Base-by-base conservation (phyloP, 208 protist species). In the Crithidia mellificae region DNA sequence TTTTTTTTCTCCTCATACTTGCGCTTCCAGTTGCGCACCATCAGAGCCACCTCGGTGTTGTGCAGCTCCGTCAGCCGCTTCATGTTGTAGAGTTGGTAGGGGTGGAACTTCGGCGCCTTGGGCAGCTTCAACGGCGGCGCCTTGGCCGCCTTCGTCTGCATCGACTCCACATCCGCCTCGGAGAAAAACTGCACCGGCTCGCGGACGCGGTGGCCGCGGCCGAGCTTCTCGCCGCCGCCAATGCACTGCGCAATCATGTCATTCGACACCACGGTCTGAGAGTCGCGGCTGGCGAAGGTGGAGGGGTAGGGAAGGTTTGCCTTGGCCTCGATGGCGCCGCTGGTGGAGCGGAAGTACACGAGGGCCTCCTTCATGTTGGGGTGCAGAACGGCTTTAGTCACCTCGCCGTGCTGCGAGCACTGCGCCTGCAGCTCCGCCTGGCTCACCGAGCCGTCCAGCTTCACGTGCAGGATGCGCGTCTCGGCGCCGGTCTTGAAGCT, bases 341-440 rank as follows among this genome's bases (percentile, higher is more conserved):
- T 77, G 1, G 77, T 81, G 39, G 81, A 85, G 36, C 89, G 88
- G 56, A 94, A 95, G 53, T 81, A 85, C 0, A 96, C 88, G 39
- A 96, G 79, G 1, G 93, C 93, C 66, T 94, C 85, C 34, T 76
- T 86, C 22, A 91, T 74, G 74, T 95, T 93, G 29, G 93, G 88
- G 68, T 94, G 89, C 46, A 97, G 64, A 6, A 90, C 83, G 22
- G 86, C 74, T 36, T 89, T 88, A 59, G 78, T 83, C 46, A 95
- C 81, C 54, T 90, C 83, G 41, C 89, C 90, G 68, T 85, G 83
- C 53, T 77, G 49, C 8, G 80, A 79, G 72, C 90, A 95, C 62
- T 93, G 72, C 34, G 32, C 58, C 46, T 92, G 79, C 25, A 97
- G 68, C 25, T 90, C 83, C 32, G 78, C 68, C 59, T 93, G 87